Conservation (phyloP, 2,329 filamentous ascomycete genomes). For the Podosphaera leucotricha region DNA sequence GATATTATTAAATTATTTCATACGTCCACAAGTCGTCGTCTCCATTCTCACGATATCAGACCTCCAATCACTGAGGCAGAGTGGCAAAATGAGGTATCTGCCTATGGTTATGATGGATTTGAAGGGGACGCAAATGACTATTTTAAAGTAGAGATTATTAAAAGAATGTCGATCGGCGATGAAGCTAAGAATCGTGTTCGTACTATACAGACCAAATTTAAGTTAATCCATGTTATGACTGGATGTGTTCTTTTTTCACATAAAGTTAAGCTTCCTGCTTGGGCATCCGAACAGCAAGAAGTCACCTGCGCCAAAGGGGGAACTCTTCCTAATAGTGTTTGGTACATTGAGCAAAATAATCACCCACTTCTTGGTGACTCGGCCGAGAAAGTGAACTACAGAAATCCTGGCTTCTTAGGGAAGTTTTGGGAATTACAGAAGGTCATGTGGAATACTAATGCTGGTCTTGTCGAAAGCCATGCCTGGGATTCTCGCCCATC, state of each 20-base stretch:
- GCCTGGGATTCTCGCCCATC: slow-evolving; percentile 91
- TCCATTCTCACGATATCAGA: slow-evolving; percentile 90
- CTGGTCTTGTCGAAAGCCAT: slow-evolving; percentile 84
- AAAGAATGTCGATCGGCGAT: slow-evolving; percentile 58
- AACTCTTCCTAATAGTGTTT: slow-evolving; percentile 85
- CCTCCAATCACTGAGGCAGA: slow-evolving; percentile 67
- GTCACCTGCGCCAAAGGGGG: slow-evolving; percentile 89
- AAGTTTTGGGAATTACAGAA: slow-evolving; percentile 96
- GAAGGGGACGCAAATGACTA: slow-evolving; percentile 90
- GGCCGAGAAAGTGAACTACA: slow-evolving; percentile 90
- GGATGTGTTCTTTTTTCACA: slow-evolving; percentile 92
- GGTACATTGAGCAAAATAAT: slow-evolving; percentile 84
- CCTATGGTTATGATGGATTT: slow-evolving; percentile 93
- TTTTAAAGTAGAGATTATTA: slow-evolving; percentile 87
- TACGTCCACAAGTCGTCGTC: slow-evolving; percentile 55
- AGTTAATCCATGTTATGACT: slow-evolving; percentile 86
- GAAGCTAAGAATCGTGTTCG: slow-evolving; percentile 65
- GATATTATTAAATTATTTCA: slow-evolving; percentile 68
- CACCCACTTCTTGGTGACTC: slow-evolving; percentile 53
- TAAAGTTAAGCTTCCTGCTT: slow-evolving; percentile 95
- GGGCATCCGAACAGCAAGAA: slow-evolving; percentile 96
- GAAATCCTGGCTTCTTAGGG: slow-evolving; percentile 78
- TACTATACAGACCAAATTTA: slow-evolving; percentile 94
- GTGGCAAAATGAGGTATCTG: slow-evolving; percentile 91
- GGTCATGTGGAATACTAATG: slow-evolving; percentile 98